Base-by-base conservation (phyloP, 1,284 basidiomycete genomes). In the Ustanciosporium gigantosporum region DNA sequence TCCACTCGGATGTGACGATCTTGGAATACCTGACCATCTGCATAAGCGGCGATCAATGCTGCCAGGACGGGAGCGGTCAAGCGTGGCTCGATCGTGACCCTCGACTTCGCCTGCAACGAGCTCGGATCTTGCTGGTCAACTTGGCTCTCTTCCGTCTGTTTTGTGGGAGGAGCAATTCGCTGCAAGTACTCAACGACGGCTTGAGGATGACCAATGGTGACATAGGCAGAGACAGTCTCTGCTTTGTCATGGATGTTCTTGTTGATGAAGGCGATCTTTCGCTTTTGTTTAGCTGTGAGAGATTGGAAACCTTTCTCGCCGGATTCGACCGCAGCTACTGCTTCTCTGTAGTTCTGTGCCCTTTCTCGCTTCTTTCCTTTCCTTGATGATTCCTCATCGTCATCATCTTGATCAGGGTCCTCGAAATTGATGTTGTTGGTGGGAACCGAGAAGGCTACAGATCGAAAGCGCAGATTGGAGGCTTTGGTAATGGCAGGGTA, bases 211-310 rank as follows among this genome's bases (percentile, higher is more conserved):
- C 57, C 59, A 25, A 77, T 48, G 15, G 73, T 73, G 34, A 77
- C 55, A 46, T 77, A 77, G 9, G 74, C 75, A 44, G 76, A 70
- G 21, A 74, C 67, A 20, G 50, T 45, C 31, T 66, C 59, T 20
- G 74, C 75, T 22, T 73, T 60, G 29, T 73, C 61, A 55, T 77
- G 52, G 42, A 69, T 29, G 20, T 93, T 89, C 51, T 87, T 86
- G 74, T 91, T 91, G 79, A 97, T 95, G 77, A 91, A 95, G 0
- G 92, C 90, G 31, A 97, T 87, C 69, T 88, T 89, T 79, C 94
- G 90, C 82, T 96, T 97, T 78, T 96, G 89, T 47, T 84, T 84
- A 0, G 89, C 82, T 16, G 85, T 90, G 43, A 95, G 83, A 76
- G 84, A 90, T 25, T 70, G 70, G 66, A 80, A 79, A 0, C 46